Percentiles rank a stretch among this genome's conserved stretches.
Conservation (phyloP, 1,284 basidiomycete species). For the Coriolopsis trogii region DNA sequence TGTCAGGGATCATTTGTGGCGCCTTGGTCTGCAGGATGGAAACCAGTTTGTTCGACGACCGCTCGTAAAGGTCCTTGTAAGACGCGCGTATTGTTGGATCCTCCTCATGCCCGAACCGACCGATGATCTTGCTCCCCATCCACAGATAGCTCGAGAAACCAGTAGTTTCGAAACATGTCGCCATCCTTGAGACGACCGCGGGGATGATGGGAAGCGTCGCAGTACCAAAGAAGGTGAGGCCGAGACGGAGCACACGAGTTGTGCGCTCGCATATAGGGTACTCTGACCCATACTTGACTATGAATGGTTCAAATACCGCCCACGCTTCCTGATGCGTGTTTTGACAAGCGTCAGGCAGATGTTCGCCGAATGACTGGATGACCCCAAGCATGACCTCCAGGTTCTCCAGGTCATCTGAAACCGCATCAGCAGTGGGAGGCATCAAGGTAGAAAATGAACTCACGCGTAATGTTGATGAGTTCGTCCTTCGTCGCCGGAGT, state of each 20-base stretch:
- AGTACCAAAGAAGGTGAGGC: conserved; percentile 80
- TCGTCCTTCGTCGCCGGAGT: conserved; percentile 63
- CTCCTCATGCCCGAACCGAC: conserved; percentile 71
- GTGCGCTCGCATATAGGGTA: conserved; percentile 84
- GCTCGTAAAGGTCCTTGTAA: conserved; percentile 73
- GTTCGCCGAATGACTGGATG: conserved; percentile 79
- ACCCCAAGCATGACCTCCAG: conserved; percentile 87
- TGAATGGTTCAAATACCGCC: conserved; percentile 80
- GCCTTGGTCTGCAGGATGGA: conserved; percentile 66
- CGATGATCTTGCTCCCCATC: conserved; percentile 88
- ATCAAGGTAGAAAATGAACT: conserved; percentile 5
- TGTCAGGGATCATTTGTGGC: conserved; percentile 80
- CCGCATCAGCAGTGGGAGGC: conserved; percentile 17
- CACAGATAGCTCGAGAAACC: conserved; percentile 91
- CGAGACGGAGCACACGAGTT: conserved; percentile 86
- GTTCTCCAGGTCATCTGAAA: conserved; percentile 81
- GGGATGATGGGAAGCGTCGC: conserved; percentile 72
- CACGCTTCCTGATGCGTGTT: conserved; percentile 84
- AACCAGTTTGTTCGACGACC: conserved; percentile 72
- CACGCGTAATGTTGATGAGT: conserved; percentile 41
- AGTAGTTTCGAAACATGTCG: conserved; percentile 77
- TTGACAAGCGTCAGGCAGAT: conserved; percentile 80
- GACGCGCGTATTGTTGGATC: conserved; percentile 53
- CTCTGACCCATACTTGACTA: conserved; percentile 80
- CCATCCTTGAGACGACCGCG: conserved; percentile 76